phyloP scores from a whole-genome alignment of 148 eudicot species.

The Rhododendron williamsianum region DNA sequence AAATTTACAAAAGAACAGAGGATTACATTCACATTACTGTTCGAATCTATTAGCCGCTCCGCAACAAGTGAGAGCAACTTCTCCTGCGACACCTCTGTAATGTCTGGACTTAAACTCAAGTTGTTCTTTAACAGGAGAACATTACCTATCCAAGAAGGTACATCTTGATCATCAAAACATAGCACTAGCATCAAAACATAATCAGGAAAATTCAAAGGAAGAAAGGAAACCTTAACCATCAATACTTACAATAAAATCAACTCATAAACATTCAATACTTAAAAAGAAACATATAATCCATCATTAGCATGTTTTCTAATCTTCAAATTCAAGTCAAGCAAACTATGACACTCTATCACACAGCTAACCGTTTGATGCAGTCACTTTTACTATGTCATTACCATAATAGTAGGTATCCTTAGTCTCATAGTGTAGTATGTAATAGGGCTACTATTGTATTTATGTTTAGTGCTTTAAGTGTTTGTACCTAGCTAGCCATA shows the following conservation, averaged over 20 bases:
- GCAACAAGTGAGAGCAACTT: constrained; percentile 89
- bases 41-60: constrained; percentile 77
- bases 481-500: too few relatives aligned
- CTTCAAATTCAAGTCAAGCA: neutral
- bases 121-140: constrained; percentile 75
- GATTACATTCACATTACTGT: constrained; percentile 67
- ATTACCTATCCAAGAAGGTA: constrained; percentile 48
- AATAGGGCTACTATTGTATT: neutral
- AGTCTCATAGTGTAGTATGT: too few relatives aligned
- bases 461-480: too few relatives aligned
- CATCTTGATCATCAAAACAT: constrained; percentile 10
- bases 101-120: constrained; percentile 64
- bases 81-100: constrained; percentile 83
- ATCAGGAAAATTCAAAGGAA: neutral
- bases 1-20: constrained; percentile 1
- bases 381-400: neutral
- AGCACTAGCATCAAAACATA: neutral
- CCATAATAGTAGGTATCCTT: neutral
- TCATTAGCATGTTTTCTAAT: neutral
- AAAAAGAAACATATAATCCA: neutral
- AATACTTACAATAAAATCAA: neutral
- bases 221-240: neutral
- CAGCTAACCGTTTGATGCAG: neutral
- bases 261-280: neutral
- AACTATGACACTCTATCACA: neutral